Percentiles rank a stretch among this genome's conserved stretches.
phyloP scores from a whole-genome alignment of 1,284 basidiomycete genomes.

The Apiotrichum montevideense region DNA sequence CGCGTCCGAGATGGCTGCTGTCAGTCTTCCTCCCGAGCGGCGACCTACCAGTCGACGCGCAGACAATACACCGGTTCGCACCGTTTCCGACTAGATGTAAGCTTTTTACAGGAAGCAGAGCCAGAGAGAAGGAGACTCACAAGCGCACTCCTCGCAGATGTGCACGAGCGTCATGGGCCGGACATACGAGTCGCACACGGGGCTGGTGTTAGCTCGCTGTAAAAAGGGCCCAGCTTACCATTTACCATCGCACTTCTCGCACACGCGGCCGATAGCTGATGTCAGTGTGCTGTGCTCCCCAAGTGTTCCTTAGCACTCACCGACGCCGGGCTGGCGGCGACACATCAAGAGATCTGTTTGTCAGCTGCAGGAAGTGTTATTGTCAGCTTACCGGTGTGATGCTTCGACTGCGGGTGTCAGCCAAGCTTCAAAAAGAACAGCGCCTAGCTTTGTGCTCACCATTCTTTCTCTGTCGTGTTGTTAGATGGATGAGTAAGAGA shows the following conservation, averaged over 20 bases:
- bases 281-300: neutral
- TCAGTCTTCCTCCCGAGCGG: neutral
- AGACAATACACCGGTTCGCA: conserved; percentile 95
- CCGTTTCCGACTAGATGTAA: conserved; percentile 67
- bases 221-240: no score
- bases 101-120: neutral
- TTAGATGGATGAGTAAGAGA: neutral
- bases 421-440: neutral
- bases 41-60: conserved; percentile 75
- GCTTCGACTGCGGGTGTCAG: conserved; percentile 60
- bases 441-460: conserved; percentile 5
- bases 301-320: conserved; percentile 51
- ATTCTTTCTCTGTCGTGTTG: conserved; percentile 1
- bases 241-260: conserved; percentile 99
- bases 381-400: conserved; percentile 67
- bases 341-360: conserved; percentile 86
- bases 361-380: conserved; percentile 3
- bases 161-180: conserved; percentile 94
- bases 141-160: conserved; percentile 99
- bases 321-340: conserved; percentile 89
- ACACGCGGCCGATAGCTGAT: conserved; percentile 90
- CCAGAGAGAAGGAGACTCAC: conserved; percentile 28
- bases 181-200: conserved; percentile 98
- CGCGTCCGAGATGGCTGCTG: conserved; percentile 84
- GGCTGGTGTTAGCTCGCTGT: conserved; percentile 57